Base-by-base conservation (phyloP, 2,329 filamentous ascomycete species). In the Colletotrichum sansevieriae region DNA sequence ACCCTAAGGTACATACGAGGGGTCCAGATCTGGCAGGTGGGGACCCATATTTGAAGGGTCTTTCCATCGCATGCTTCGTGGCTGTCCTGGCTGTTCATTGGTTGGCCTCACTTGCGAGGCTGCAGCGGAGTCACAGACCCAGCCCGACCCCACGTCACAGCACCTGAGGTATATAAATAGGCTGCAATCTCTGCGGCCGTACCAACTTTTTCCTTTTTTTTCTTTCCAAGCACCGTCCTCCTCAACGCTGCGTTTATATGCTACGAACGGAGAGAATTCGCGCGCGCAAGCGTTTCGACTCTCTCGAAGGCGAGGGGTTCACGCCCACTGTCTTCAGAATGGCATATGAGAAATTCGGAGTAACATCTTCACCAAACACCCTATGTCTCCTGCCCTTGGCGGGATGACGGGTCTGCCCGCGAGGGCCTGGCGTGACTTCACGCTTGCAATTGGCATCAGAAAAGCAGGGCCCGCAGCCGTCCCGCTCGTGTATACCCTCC, bases 291-390 rank as follows among this genome's bases (percentile, higher is more conserved):
- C 41, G 74, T 72, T 73, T 20, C 39, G 29, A 29, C 9, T 9
- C 35, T 61, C 58, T 61, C 46, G 58, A 52, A 18, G 47, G 33
- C 12, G 2, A n/a, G 8, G 29, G 29, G 73, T 74, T 76, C 76
- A 15, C 37, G 37, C 37, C 37, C 37, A 15, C 12, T 9, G 29
- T 29, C 29, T 39, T 77, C 74, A 61, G 67, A 62, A 63, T 73
- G 83, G 93, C 93, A 95, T 94, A 94, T 95, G 93, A 94, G 93
- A 96, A 96, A 96, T 95, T 96, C 93, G 93, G 93, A 96, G 93
- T 92, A 96, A 90, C 95, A 92, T 95, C 93, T 92, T 94, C 69
- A 65, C 76, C 29, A 79, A 77, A 72, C 75, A 78, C 78, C 79
- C 76, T 72, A 73, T 47, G 77, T 80, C 77, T 76, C 80, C 83